Evolutionary conservation across 306 rosid genomes (phyloP).

Genomic region (Malus sieversii): DNA sequence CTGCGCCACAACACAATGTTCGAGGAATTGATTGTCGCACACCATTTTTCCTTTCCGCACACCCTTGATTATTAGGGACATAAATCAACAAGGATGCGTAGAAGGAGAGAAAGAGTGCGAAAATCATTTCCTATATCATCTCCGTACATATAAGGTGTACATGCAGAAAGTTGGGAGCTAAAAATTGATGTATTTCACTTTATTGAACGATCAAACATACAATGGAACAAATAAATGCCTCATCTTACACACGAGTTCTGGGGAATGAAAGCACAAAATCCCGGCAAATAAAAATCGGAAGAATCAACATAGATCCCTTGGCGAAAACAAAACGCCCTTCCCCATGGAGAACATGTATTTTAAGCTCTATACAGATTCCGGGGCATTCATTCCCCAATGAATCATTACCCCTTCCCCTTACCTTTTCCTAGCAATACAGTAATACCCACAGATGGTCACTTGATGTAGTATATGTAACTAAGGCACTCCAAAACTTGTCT

Average conservation of each 20-base stretch:
- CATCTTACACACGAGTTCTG: constrained; percentile 2
- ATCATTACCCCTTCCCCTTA: constrained; percentile 17
- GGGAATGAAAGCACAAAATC: constrained; percentile 6
- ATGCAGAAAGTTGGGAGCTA: neutral
- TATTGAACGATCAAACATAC: constrained; percentile 17
- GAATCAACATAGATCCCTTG: constrained; percentile 3
- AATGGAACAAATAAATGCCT: constrained; percentile 10
- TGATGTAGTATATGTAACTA: neutral
- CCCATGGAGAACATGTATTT: constrained; percentile 7
- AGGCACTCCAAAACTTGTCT: constrained; percentile 20
- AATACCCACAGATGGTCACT: constrained; percentile 9
- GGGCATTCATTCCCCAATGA: constrained; percentile 23
- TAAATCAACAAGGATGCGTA: no score
- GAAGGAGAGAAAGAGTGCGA: no score
- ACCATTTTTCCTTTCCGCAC: no score
- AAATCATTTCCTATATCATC: no score
- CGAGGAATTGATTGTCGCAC: neutral
- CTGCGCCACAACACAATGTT: no score
- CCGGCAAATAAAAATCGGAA: constrained; percentile 4
- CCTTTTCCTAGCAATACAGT: constrained; percentile 7
- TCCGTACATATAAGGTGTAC: neutral
- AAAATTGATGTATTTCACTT: constrained; percentile 8
- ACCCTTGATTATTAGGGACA: neutral
- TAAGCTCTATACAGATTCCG: constrained; percentile 37
- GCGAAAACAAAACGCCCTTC: neutral